Evolutionary conservation across 2,329 filamentous ascomycete species (phyloP).

Genomic region (Aspergillus alliaceus): DNA sequence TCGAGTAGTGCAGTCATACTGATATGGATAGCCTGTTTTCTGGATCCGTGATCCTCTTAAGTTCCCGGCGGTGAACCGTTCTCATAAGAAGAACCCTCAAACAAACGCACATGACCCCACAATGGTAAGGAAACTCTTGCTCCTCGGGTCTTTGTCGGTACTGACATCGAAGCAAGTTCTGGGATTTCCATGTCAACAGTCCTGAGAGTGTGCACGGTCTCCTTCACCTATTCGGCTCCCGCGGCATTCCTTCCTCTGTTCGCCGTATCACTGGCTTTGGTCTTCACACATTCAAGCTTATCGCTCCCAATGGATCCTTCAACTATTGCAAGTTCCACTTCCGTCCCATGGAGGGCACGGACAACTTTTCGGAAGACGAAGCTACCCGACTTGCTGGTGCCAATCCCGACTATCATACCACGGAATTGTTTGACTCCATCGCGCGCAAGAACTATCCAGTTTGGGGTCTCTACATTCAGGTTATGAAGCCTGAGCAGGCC

Average conservation of each 20-base stretch:
- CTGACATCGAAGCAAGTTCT: slow-evolving; percentile 48
- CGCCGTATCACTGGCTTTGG: slow-evolving; percentile 56
- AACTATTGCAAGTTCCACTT: slow-evolving; percentile 63
- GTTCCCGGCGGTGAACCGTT: slow-evolving; percentile 51
- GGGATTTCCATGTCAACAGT: slow-evolving; percentile 58
- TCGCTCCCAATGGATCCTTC: slow-evolving; percentile 48
- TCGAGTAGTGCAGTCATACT: background rate
- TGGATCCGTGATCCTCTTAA: slow-evolving; percentile 47
- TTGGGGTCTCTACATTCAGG: slow-evolving; percentile 58
- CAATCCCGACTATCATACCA: slow-evolving; percentile 59
- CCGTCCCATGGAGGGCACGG: slow-evolving; percentile 56
- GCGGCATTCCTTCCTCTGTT: slow-evolving; percentile 49
- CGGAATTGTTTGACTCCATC: slow-evolving; percentile 64
- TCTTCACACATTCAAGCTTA: slow-evolving; percentile 35
- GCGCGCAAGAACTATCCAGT: slow-evolving; percentile 56
- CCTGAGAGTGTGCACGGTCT: slow-evolving; percentile 61
- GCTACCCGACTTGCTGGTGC: slow-evolving; percentile 51
- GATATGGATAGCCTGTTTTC: slow-evolving; percentile 38
- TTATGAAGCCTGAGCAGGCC: slow-evolving; percentile 54
- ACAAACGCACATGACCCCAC: slow-evolving; percentile 66
- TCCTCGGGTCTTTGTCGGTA: background rate
- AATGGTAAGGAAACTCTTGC: slow-evolving; percentile 38
- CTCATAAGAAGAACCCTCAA: slow-evolving; percentile 66
- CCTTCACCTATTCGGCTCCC: slow-evolving; percentile 62
- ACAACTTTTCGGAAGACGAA: slow-evolving; percentile 55